Evolutionary conservation across 2,329 filamentous ascomycete genomes (phyloP).

Genomic region (Macrophomina tecta): DNA sequence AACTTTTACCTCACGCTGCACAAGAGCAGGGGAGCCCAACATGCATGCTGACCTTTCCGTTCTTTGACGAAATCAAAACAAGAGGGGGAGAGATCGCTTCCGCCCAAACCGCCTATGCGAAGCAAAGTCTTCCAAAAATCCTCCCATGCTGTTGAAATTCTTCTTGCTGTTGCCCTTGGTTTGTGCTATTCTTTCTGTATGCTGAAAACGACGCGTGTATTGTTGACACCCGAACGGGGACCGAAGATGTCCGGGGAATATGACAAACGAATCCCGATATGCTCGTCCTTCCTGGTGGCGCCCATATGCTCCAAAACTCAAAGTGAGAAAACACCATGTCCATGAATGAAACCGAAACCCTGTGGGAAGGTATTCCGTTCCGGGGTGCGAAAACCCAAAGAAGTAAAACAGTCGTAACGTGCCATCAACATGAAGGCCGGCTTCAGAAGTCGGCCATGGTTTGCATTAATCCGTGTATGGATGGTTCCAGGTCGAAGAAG

Average conservation of each 20-base stretch:
- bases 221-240: conserved; percentile 4
- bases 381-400: conserved; percentile 2
- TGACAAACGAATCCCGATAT: conserved; percentile 18
- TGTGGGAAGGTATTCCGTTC: conserved; percentile 3
- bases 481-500: conserved; percentile 17
- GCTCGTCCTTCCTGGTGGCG: conserved; percentile 18
- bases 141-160: conserved; percentile 23
- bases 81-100: conserved; percentile 25
- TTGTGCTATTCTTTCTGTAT: conserved; percentile 25
- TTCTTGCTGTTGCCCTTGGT: conserved; percentile 24
- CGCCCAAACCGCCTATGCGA: conserved; percentile 23
- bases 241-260: conserved; percentile 3
- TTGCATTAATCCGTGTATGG: conserved; percentile 23
- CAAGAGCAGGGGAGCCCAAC: neutral
- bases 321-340: conserved; percentile 22
- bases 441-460: conserved; percentile 23
- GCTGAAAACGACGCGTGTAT: conserved; percentile 8
- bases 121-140: conserved; percentile 25
- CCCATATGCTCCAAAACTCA: conserved; percentile 25
- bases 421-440: conserved; percentile 28
- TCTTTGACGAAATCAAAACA: conserved; percentile 21
- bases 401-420: conserved; percentile 25
- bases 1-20: conserved; percentile 13
- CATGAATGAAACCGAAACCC: conserved; percentile 20
- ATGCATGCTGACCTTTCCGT: conserved; percentile 15